Evolutionary conservation across 495 filamentous ascomycete genomes (phyloP).

Genomic region (Aspergillus indologenus): DNA sequence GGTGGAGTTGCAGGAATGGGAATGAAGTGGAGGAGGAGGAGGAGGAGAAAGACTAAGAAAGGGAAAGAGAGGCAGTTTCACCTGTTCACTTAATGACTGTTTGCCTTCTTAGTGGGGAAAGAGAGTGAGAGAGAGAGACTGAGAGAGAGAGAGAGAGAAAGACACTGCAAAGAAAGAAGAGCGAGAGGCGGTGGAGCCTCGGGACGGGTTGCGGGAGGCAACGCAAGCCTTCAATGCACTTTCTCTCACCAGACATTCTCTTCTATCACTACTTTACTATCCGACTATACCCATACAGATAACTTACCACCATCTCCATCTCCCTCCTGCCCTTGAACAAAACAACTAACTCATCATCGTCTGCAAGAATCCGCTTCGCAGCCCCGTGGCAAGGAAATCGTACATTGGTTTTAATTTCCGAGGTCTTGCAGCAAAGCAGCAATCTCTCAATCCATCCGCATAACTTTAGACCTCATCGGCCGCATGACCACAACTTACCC

Average conservation of each 20-base stretch:
- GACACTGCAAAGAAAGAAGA: conserved; percentile 36
- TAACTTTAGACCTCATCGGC: not conserved
- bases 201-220: conserved; percentile 44
- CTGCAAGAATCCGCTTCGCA: too few relatives aligned
- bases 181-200: conserved; percentile 39
- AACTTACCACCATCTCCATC: too few relatives aligned
- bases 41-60: not conserved
- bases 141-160: conserved; percentile 32
- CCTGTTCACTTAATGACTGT: not conserved
- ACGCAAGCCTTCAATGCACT: conserved; percentile 30
- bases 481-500: conserved; percentile 4
- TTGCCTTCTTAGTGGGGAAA: conserved; percentile 17
- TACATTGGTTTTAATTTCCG: too few relatives aligned
- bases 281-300: too few relatives aligned
- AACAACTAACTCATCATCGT: not conserved
- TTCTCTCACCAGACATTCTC: conserved; percentile 1
- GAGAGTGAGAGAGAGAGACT: conserved; percentile 27
- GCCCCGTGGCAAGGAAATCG: too few relatives aligned
- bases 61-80: conserved; percentile 16
- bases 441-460: not conserved
- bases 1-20: too few relatives aligned
- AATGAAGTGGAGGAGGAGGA: too few relatives aligned
- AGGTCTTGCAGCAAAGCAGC: too few relatives aligned
- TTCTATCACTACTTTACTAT: not conserved
- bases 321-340: too few relatives aligned